Conservation (phyloP, 352 stramenopile species). For the Peronospora belbahrii region DNA sequence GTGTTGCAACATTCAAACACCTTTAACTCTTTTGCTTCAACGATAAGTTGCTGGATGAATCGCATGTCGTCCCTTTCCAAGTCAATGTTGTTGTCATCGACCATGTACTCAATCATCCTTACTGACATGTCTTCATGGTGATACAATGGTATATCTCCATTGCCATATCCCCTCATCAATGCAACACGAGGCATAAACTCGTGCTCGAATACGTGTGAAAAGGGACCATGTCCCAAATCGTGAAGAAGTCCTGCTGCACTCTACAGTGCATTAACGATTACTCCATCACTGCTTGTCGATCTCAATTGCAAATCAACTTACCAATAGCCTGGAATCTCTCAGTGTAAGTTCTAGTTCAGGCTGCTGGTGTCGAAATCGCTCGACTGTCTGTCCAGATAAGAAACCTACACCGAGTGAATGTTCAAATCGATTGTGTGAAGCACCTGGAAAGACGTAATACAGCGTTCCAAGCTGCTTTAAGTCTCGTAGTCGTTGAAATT, state of each 20-base stretch:
- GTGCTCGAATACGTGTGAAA: constrained; percentile 93
- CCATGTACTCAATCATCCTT: constrained; percentile 69
- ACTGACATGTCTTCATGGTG: constrained; percentile 82
- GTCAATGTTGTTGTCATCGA: constrained; percentile 78
- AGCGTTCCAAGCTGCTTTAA: constrained; percentile 92
- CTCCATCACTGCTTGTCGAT: no score
- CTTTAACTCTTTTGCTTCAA: constrained; percentile 65
- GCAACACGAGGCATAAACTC: constrained; percentile 76
- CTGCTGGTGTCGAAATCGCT: constrained; percentile 80
- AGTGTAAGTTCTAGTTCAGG: constrained; percentile 85
- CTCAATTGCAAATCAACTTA: constrained; percentile 18
- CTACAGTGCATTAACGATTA: constrained; percentile 16
- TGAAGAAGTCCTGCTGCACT: constrained; percentile 76
- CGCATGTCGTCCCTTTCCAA: constrained; percentile 55
- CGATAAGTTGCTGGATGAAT: constrained; percentile 75
- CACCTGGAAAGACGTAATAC: constrained; percentile 83
- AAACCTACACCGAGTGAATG: constrained; percentile 93
- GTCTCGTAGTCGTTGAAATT: constrained; percentile 92
- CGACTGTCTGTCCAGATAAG: constrained; percentile 85
- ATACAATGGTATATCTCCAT: constrained; percentile 29
- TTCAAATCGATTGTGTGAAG: constrained; percentile 92
- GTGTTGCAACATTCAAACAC: no score
- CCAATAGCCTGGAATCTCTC: constrained; percentile 67
- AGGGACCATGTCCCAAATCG: constrained; percentile 91
- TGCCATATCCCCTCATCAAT: constrained; percentile 23